These are phyloP conservation scores for Colletotrichum sp. DNA, from an alignment of 2,329 filamentous ascomycete species.

Conservation along the genomic window DNA sequence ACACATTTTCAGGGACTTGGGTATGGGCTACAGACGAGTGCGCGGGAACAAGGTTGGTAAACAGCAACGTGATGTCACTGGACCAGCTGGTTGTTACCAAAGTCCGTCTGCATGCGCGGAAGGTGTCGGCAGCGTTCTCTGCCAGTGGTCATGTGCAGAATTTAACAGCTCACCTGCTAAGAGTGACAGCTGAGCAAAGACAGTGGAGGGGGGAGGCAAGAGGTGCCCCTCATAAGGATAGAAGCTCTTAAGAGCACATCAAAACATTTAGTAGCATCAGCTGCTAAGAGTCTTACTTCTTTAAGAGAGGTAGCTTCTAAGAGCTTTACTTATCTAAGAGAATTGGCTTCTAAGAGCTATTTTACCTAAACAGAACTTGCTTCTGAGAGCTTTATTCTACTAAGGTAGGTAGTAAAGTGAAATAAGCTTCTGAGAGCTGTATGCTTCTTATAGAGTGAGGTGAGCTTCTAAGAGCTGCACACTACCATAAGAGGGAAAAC, in stretches of 20 bases:
- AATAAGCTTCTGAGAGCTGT: too few relatives aligned
- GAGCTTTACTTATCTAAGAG: background rate
- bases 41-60: background rate
- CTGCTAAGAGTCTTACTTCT: background rate
- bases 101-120: background rate
- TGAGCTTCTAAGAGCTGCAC: background rate
- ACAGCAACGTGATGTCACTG: background rate
- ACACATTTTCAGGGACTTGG: background rate
- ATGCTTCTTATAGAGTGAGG: too few relatives aligned
- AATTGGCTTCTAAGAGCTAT: background rate
- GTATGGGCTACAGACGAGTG: background rate
- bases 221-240: background rate
- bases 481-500: background rate
- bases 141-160: background rate
- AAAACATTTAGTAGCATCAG: background rate
- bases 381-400: background rate
- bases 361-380: background rate
- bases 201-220: background rate
- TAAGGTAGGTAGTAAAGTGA: too few relatives aligned
- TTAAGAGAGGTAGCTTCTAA: background rate
- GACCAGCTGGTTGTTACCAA: background rate
- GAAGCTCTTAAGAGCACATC: background rate
- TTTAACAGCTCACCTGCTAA: background rate
- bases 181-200: background rate
- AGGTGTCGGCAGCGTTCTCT: background rate